Percentiles rank a stretch among this genome's conserved stretches.
Conservation (phyloP, 441 rosid species). For the Brassica hybrid region DNA sequence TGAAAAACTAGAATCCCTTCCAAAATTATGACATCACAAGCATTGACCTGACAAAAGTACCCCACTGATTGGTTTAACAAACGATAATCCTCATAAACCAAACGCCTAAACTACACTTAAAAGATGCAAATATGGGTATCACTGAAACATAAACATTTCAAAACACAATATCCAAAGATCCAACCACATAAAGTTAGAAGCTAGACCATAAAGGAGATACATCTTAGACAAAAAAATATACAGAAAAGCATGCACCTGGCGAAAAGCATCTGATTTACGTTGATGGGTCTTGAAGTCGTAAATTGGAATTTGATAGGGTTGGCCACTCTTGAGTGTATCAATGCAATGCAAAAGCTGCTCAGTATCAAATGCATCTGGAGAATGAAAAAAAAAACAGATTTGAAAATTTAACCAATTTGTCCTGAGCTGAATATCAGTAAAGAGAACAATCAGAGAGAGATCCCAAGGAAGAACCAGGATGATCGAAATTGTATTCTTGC, state of each 20-base stretch:
- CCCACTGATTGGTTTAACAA: constrained; percentile 23
- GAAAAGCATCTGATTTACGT: constrained; percentile 79
- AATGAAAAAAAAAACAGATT: background rate
- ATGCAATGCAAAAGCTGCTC: constrained; percentile 94
- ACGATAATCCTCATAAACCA: background rate
- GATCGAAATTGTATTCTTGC: constrained; percentile 97
- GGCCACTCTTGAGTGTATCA: constrained; percentile 69
- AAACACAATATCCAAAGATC: constrained; percentile 17
- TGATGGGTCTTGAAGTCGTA: constrained; percentile 92
- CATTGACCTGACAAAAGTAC: constrained; percentile 73
- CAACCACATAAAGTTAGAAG: background rate
- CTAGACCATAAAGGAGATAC: background rate
- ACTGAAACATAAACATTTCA: constrained; percentile 18
- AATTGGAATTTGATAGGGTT: constrained; percentile 84
- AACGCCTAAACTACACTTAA: constrained; percentile 7
- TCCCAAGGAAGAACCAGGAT: too few relatives aligned
- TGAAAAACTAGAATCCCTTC: constrained; percentile 97
- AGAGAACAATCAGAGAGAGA: too few relatives aligned
- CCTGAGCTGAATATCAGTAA: background rate
- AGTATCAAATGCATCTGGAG: constrained; percentile 91
- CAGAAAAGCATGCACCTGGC: constrained; percentile 65
- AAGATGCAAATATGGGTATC: background rate
- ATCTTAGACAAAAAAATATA: background rate
- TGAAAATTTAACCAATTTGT: background rate
- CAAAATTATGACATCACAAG: constrained; percentile 94